Conservation (phyloP, 352 stramenopile genomes). For the Peronospora belbahrii region DNA sequence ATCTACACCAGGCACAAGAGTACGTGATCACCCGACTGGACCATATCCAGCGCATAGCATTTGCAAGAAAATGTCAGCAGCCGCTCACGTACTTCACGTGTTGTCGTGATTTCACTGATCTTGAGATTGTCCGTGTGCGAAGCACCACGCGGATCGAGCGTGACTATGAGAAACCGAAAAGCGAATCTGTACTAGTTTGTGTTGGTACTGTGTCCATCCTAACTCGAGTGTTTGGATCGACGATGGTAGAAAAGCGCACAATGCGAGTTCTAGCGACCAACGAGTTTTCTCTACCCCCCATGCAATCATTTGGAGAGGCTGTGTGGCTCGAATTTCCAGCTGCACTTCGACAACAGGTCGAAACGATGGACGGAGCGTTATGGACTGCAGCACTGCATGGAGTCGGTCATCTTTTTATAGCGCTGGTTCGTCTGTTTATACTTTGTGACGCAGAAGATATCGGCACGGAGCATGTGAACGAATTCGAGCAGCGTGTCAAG, state of each 20-base stretch:
- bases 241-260: slow-evolving; percentile 75
- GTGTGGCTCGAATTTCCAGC: slow-evolving; percentile 92
- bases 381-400: slow-evolving; percentile 64
- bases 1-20: slow-evolving; percentile 87
- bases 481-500: slow-evolving; percentile 53
- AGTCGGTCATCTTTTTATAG: slow-evolving; percentile 88
- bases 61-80: slow-evolving; percentile 45
- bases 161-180: neutral
- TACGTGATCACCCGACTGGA: slow-evolving; percentile 88
- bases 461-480: slow-evolving; percentile 78
- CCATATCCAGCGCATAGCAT: slow-evolving; percentile 52
- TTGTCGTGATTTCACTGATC: slow-evolving; percentile 79
- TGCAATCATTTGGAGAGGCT: slow-evolving; percentile 92
- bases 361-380: slow-evolving; percentile 19
- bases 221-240: slow-evolving; percentile 79
- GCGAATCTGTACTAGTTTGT: slow-evolving; percentile 29
- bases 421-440: slow-evolving; percentile 90
- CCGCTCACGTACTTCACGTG: slow-evolving; percentile 85
- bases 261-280: slow-evolving; percentile 71
- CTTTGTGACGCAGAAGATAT: slow-evolving; percentile 83
- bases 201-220: slow-evolving; percentile 72
- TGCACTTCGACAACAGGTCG: slow-evolving; percentile 32
- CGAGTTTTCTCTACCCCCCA: slow-evolving; percentile 91
- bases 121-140: slow-evolving; percentile 80
- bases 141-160: slow-evolving; percentile 6